A percentile compares a stretch with the other conserved stretches of the same genome.
Conservation (phyloP, 495 filamentous ascomycete genomes). For the Apodospora peruviana region DNA sequence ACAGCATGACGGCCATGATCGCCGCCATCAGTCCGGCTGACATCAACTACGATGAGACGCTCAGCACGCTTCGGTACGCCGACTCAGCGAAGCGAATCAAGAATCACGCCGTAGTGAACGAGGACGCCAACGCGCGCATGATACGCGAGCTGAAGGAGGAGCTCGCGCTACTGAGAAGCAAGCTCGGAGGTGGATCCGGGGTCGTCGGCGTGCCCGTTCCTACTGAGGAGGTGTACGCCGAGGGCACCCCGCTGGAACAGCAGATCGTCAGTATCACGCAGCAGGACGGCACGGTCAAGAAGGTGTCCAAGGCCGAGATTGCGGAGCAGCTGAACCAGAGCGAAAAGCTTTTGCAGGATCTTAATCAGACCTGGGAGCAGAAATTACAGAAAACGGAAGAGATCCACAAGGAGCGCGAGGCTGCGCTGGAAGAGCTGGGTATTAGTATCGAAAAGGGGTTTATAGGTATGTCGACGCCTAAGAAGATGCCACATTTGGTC, state of each 20-base stretch:
- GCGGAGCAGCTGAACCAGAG: slow-evolving; percentile 91
- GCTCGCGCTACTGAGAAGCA: slow-evolving; percentile 76
- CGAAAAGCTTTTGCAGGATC: slow-evolving; percentile 91
- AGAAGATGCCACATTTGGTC: slow-evolving; percentile 98
- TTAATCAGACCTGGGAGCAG: slow-evolving; percentile 99
- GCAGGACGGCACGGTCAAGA: slow-evolving; percentile 80
- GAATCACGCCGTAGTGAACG: slow-evolving; percentile 99
- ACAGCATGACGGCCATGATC: slow-evolving; percentile 99
- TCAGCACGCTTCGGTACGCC: slow-evolving; percentile 92
- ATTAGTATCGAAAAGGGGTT: slow-evolving; percentile 99
- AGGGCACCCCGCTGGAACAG: slow-evolving; percentile 86
- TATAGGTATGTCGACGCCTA: slow-evolving; percentile 89
- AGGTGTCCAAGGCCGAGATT: slow-evolving; percentile 97
- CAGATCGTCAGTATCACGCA: slow-evolving; percentile 94
- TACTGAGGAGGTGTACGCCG: slow-evolving; percentile 76
- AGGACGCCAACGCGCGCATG: slow-evolving; percentile 98
- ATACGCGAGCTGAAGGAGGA: slow-evolving; percentile 98
- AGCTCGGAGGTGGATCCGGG: slow-evolving; percentile 66
- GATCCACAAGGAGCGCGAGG: slow-evolving; percentile 96
- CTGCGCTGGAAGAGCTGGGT: slow-evolving; percentile 90
- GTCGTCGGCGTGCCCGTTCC: slow-evolving; percentile 37
- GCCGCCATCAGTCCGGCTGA: slow-evolving; percentile 97
- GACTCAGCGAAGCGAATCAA: slow-evolving; percentile 99
- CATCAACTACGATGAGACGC: slow-evolving; percentile 98
- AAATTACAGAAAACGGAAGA: slow-evolving; percentile 90